Evolutionary conservation across 2,329 filamentous ascomycete genomes (phyloP).

Genomic region (Paraconiothyrium sp.): DNA sequence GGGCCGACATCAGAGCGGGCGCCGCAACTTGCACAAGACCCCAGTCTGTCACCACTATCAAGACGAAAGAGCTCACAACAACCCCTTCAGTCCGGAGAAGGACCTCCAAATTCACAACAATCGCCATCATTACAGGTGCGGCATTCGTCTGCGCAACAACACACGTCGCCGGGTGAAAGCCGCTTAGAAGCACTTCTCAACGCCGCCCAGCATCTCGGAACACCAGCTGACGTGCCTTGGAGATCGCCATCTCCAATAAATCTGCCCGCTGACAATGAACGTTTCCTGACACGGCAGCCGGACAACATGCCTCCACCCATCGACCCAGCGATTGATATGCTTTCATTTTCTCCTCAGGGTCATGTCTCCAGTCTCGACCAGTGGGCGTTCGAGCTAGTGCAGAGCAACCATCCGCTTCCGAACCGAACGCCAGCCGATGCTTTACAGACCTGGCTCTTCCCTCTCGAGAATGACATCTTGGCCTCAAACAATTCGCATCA

Average conservation of each 20-base stretch:
- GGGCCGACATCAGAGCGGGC: constrained; percentile 32
- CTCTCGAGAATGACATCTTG: constrained; percentile 42
- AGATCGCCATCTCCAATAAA: constrained; percentile 46
- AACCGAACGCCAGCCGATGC: constrained; percentile 49
- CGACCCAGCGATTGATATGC: constrained; percentile 49
- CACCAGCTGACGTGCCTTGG: constrained; percentile 44
- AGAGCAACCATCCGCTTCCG: constrained; percentile 48
- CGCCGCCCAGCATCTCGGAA: constrained; percentile 48
- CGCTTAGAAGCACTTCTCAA: constrained; percentile 51
- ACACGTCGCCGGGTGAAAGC: constrained; percentile 41
- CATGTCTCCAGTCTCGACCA: constrained; percentile 48
- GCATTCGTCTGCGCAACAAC: constrained; percentile 27
- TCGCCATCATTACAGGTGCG: constrained; percentile 28
- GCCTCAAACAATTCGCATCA: constrained; percentile 39
- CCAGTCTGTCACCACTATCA: constrained; percentile 37
- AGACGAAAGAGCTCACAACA: constrained; percentile 38
- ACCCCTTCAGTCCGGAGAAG: constrained; percentile 31
- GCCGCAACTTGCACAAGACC: constrained; percentile 35
- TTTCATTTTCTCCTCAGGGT: constrained; percentile 46
- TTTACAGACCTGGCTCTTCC: constrained; percentile 49
- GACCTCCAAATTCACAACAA: constrained; percentile 25
- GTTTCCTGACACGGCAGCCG: constrained; percentile 35
- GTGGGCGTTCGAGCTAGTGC: constrained; percentile 50
- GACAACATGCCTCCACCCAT: constrained; percentile 49
- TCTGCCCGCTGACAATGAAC: constrained; percentile 32